Percentiles rank a stretch among this genome's conserved stretches.
These are phyloP conservation scores for Zoysia matrella DNA, from an alignment of 202 grass and related monocot genomes.

Conservation along the genomic window DNA sequence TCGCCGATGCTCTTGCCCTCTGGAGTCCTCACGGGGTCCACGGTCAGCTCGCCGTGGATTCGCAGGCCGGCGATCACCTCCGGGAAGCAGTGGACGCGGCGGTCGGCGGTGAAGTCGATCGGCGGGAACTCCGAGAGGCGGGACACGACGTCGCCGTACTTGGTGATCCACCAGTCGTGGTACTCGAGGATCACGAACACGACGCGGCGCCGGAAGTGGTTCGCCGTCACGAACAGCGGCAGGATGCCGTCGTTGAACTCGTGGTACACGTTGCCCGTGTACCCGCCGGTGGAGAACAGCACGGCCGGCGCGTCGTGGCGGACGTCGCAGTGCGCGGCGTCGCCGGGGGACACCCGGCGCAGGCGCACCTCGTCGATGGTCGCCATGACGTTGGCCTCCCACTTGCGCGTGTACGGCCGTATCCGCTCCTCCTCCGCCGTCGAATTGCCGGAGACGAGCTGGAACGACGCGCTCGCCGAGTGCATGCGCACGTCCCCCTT, in stretches of 20 bases:
- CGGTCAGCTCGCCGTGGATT: slow-evolving; percentile 88
- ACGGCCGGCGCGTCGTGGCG: slow-evolving; percentile 77
- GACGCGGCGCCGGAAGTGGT: slow-evolving; percentile 62
- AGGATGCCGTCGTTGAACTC: slow-evolving; percentile 98
- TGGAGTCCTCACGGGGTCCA: slow-evolving; percentile 61
- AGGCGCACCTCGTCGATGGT: slow-evolving; percentile 83
- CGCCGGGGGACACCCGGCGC: slow-evolving; percentile 37
- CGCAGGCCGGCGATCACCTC: slow-evolving; percentile 79
- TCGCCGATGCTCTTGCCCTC: slow-evolving; percentile 62
- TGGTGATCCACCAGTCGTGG: slow-evolving; percentile 91
- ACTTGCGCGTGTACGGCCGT: slow-evolving; percentile 94
- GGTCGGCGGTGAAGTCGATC: slow-evolving; percentile 71
- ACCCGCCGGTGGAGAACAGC: slow-evolving; percentile 90
- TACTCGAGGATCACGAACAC: slow-evolving; percentile 86
- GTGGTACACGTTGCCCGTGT: slow-evolving; percentile 98
- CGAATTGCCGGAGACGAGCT: slow-evolving; percentile 30
- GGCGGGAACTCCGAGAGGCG: slow-evolving; percentile 61
- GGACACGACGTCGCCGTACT: slow-evolving; percentile 74
- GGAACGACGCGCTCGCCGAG: slow-evolving; percentile 65
- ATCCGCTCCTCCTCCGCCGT: slow-evolving; percentile 64
- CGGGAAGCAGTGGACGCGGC: slow-evolving; percentile 86
- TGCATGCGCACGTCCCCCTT: slow-evolving; percentile 72
- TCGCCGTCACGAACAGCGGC: slow-evolving; percentile 86
- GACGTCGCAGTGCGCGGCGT: slow-evolving; percentile 67
- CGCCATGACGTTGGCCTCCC: slow-evolving; percentile 77